Evolutionary conservation across 768 basidiomycete species (phyloP), one percentile per base, ranked within the genome.

Genomic region (Boletus insuetus): DNA sequence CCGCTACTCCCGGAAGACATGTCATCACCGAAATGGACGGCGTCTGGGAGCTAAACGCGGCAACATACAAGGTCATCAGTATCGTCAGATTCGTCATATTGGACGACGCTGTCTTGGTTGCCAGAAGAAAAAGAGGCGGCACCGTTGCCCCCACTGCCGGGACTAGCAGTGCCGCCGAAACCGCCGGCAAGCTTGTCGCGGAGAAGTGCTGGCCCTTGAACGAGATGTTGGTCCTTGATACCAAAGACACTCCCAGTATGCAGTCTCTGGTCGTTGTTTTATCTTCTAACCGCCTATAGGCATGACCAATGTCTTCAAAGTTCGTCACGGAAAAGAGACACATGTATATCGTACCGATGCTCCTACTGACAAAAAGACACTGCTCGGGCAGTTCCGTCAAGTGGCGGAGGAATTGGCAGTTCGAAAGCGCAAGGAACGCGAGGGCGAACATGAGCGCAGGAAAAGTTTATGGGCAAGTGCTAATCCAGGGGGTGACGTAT

Each of bases 301-400:
- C 46, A 87, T 98, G 79, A 92, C 87, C n/a, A 97, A 98, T 63
- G 95, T 98, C 4, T 90, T 98, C 79, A 98, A 98, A 77, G 85
- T 99, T 58, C 81, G 89, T 57, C 85, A 94, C 56, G 87, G 90
- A 6, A 97, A 96, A 70, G 96, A 98, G 70, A 91, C 91, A 1
- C 87, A 94, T 66, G 94, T 99, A 8, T 98, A 93, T 70, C 85
- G 95, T 35, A 91, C 91, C 3, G 91, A 95, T 54, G 79, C 79
- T 9, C 65, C 84, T 0, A 75, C 85, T 24, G 94, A 98, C 65
- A 99, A 99, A 78, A 94, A 91, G 72, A 77, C 79, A 10, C 79
- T 98, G 0, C 79, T 99, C 14, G 71, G 84, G 0, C 87, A 94
- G 58, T 93, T 98, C 75, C 84, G 95, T 32, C 89, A 91, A 63